Evolutionary conservation across 352 stramenopile species (phyloP), one percentile per base, ranked within the genome.

Genomic region (Globisporangium irregulare): DNA sequence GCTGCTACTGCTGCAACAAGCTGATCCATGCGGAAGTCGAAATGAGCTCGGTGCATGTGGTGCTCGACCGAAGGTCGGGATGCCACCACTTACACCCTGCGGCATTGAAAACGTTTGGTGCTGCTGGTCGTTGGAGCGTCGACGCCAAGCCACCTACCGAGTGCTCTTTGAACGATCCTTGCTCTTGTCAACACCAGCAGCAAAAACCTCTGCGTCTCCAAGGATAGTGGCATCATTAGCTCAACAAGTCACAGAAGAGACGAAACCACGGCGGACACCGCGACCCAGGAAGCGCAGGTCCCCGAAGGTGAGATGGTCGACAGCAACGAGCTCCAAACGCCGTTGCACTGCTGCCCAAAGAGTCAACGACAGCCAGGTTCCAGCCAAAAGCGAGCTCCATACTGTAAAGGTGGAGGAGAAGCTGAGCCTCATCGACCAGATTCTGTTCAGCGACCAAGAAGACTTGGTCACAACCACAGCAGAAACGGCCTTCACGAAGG

Each of bases 61-160:
- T 10, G 29, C 27, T 29, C 55, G 18, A 7, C 29, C 27, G 6
- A 60, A 18, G 29, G 10, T 46, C 15, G 3, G 5, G 25, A 12
- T 27, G 20, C 29, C 24, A 9, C 55, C 27, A 29, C 29, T 34
- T 8, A 46, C n/a, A 25, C 20, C 29, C 2, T 5, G 24, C 10
- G 29, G 32, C 3, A 9, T 7, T 6, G 9, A 32, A n/a, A 60
- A 69, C 36, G 68, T 78, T 41, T 20, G 57, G 8, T 25, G 57
- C 12, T 69, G 57, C 41, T 84, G 77, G 74, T 43, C 71, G n/a
- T 64, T 59, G 6, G 68, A 75, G 1, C 69, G 74, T 18, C 60
- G 70, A 3, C 85, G 73, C 61, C 64, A 78, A 29, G 78, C 78
- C 18, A 86, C 78, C 46, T 86, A 81, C 48, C 76, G 78, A 38